These are phyloP conservation scores for Pinus tabuliformis DNA, from an alignment of 75 land plant species.

Conservation along the genomic window DNA sequence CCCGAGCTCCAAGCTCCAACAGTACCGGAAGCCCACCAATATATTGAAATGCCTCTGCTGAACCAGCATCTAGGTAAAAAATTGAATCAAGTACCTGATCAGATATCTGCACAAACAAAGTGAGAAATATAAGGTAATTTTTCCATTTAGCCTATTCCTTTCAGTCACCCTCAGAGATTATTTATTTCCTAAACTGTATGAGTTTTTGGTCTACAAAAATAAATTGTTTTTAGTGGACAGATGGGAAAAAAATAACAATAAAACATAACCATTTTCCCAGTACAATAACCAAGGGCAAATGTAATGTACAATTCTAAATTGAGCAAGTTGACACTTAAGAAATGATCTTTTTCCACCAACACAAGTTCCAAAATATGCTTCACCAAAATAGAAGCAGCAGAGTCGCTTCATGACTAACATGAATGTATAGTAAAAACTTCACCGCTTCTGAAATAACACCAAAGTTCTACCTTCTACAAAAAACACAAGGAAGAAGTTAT, in stretches of 20 bases:
- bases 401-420: background rate
- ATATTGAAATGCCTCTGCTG: conserved; percentile 81
- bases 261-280: background rate
- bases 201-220: background rate
- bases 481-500: no score
- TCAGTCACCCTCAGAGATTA: no score
- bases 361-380: background rate
- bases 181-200: no score
- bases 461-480: no score
- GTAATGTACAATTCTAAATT: background rate
- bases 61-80: conserved; percentile 87
- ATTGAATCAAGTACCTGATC: conserved; percentile 65
- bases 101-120: conserved; percentile 30
- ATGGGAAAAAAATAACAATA: background rate
- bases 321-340: background rate
- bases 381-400: background rate
- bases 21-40: conserved; percentile 71
- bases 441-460: no score
- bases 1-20: conserved; percentile 62
- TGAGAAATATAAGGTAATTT: background rate
- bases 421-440: no score
- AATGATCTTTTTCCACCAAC: background rate
- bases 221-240: background rate
- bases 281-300: background rate
- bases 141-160: background rate